Conservation (phyloP, 2,329 filamentous ascomycete genomes). For the Fusarium ramigenum region DNA sequence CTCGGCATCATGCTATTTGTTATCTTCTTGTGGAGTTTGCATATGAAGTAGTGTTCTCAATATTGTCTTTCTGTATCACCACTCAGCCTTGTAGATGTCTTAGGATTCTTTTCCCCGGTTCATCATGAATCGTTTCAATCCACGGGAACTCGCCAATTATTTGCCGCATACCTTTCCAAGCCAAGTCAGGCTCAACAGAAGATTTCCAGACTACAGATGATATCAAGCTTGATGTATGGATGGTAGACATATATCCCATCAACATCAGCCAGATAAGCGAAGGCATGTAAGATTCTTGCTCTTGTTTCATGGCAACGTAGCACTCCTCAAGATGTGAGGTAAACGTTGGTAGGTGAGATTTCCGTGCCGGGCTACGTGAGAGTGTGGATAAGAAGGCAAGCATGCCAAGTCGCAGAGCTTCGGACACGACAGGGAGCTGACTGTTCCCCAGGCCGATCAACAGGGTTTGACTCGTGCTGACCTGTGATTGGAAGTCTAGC, state of each 20-base stretch:
- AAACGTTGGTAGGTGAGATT: background rate
- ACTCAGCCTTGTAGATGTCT: too few species aligned
- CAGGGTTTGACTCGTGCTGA: background rate
- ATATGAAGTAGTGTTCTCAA: too few species aligned
- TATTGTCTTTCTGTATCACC: too few species aligned
- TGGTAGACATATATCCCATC: background rate
- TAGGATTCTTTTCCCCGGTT: too few species aligned
- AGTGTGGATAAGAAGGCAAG: slow-evolving; percentile 1
- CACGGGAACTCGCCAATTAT: background rate
- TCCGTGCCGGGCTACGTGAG: background rate
- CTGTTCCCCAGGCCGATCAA: background rate
- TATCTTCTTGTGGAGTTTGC: too few species aligned
- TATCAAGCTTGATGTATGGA: fast-evolving
- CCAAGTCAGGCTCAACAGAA: fast-evolving
- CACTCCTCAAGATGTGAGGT: background rate
- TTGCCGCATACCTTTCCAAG: background rate
- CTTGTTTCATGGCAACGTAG: fast-evolving
- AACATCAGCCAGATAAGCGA: background rate
- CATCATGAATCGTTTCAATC: background rate
- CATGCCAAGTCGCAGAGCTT: slow-evolving; percentile 1
- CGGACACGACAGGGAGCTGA: fast-evolving
- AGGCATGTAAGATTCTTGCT: fast-evolving
- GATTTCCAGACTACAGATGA: background rate
- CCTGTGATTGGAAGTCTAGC: background rate
- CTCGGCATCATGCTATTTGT: too few species aligned